Conservation (phyloP, 169 alveolate genomes). For the Plasmodium malariae region DNA sequence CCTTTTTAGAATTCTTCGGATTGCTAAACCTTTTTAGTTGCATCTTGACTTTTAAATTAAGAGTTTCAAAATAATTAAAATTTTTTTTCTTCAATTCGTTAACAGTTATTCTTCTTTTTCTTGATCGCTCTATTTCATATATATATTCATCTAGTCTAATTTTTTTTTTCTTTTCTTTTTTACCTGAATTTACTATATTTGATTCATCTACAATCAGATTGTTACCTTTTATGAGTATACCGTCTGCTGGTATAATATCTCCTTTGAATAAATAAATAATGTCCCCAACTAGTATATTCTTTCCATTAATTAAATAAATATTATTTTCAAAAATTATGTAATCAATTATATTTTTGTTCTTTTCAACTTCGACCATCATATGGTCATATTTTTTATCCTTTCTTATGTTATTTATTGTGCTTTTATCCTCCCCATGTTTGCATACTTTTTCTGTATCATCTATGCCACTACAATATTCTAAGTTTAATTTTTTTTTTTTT, state of each 20-base stretch:
- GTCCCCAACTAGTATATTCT: conserved; percentile 57
- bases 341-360: conserved; percentile 14
- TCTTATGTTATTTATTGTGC: background rate
- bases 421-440: background rate
- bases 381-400: background rate
- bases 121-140: conserved; percentile 30
- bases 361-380: background rate
- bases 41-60: conserved; percentile 24
- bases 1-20: background rate
- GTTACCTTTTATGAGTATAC: conserved; percentile 38
- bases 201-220: conserved; percentile 66
- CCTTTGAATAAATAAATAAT: conserved; percentile 56
- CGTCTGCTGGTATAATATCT: conserved; percentile 65
- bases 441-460: too few species aligned
- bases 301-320: conserved; percentile 38
- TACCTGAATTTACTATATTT: background rate
- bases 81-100: conserved; percentile 28
- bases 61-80: conserved; percentile 32
- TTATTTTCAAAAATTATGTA: conserved; percentile 50
- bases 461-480: too few species aligned
- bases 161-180: conserved; percentile 22
- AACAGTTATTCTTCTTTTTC: conserved; percentile 25
- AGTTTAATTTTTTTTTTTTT: too few species aligned
- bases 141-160: conserved; percentile 56
- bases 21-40: conserved; percentile 11